phyloP scores from a whole-genome alignment of 352 stramenopile genomes.

The Phytophthora cajani region DNA sequence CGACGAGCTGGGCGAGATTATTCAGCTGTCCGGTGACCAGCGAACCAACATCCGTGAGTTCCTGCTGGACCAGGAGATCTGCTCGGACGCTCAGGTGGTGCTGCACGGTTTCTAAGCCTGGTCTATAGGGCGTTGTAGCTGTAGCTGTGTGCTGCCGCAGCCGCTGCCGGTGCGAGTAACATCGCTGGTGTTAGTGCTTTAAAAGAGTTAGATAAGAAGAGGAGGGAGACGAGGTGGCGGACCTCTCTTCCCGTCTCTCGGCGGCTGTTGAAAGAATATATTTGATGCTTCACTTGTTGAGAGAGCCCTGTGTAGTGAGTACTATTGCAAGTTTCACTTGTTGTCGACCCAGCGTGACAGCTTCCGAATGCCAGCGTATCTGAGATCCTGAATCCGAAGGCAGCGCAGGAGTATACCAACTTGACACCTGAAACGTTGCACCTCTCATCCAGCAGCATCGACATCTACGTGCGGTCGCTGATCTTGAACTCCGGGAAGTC shows the following conservation, averaged over 20 bases:
- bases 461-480: constrained; percentile 58
- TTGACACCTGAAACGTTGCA: constrained; percentile 4
- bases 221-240: constrained; percentile 6
- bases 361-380: not conserved
- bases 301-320: constrained; percentile 11
- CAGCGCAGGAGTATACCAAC: not conserved
- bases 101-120: constrained; percentile 97
- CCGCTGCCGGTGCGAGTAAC: not conserved
- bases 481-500: constrained; percentile 89
- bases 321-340: constrained; percentile 19
- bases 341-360: not conserved
- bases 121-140: not conserved
- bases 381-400: not conserved
- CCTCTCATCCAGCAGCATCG: constrained; percentile 13
- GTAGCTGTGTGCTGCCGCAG: constrained; percentile 14
- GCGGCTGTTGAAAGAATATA: constrained; percentile 48
- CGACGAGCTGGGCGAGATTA: constrained; percentile 97
- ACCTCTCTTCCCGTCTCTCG: constrained; percentile 16
- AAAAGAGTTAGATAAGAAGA: constrained; percentile 33
- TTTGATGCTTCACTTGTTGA: constrained; percentile 47
- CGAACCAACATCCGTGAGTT: constrained; percentile 99
- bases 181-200: constrained; percentile 6
- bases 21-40: constrained; percentile 99
- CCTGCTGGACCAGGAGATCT: constrained; percentile 99
- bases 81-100: constrained; percentile 94